Base-by-base conservation (phyloP, 495 filamentous ascomycete species). In the Aspergillus baeticus region DNA sequence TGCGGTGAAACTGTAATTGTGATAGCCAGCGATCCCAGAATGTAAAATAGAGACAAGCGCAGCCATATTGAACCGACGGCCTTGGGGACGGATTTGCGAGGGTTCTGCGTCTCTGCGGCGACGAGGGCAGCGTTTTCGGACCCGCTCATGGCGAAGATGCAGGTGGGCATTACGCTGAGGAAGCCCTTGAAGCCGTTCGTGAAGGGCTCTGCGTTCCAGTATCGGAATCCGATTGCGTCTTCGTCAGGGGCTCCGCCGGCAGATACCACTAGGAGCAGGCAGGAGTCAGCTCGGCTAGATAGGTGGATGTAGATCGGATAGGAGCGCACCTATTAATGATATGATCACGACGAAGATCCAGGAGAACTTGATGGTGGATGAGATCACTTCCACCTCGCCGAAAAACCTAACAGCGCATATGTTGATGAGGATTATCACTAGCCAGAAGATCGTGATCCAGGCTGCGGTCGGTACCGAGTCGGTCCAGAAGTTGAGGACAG, bases 171-270 rank as follows among this genome's bases (percentile, higher is more conserved):
- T 45, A 87, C 84, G 7, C 77, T 69, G 58, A 82, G 81, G 65
- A 88, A 84, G 11, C 87, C 87, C 55, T 85, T 83, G 77, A 89
- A 88, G 38, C 84, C 84, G 59, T 87, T 81, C 15, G 69, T 67
- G 70, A 91, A 89, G 1, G 86, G 84, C 22, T 81, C 80, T 3
- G 79, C 81, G 34, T 80, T 74, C 86, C 86, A 88, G 66, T 85
- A 87, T 22, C 75, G 71, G 61, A 84, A 83, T 2, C 85, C 85
- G 59, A 75, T 58, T 68, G 80, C 72, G 14, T 75, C 79, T 11
- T 69, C 72, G 1, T 77, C 76, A 1, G 79, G 77, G 7, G 82
- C 84, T n/a, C 85, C 85, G 7, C 63, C 63, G n/a, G 80, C 71
- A 52, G 80, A 79, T 46, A 83, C 74, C 39, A 87, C 76, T 65